Evolutionary conservation across 495 filamentous ascomycete species (phyloP).

Genomic region (Pseudevernia furfuracea): DNA sequence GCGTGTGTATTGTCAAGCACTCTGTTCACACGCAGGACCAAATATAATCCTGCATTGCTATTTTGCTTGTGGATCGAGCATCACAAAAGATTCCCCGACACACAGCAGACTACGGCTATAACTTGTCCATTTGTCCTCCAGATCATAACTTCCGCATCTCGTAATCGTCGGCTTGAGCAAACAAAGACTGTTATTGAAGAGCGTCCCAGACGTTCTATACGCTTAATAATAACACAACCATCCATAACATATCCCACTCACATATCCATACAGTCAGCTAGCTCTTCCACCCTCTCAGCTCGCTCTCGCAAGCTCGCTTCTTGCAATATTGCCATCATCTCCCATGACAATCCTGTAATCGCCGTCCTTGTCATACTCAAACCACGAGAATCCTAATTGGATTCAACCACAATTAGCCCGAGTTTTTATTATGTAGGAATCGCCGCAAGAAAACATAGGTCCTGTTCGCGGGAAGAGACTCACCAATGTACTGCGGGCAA

Average conservation of each 20-base stretch:
- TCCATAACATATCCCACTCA: background rate
- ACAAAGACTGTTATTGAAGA: no score
- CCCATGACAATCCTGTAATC: constrained; percentile 16
- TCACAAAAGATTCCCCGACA: no score
- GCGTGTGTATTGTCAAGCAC: no score
- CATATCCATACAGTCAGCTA: background rate
- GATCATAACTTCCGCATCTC: no score
- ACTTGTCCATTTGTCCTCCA: no score
- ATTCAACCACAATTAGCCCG: background rate
- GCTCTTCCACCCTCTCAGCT: background rate
- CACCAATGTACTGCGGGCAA: constrained; percentile 12
- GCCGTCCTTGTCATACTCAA: constrained; percentile 19
- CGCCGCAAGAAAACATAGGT: background rate
- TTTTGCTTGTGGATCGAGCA: background rate
- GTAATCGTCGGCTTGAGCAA: no score
- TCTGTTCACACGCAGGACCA: background rate
- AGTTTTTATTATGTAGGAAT: background rate
- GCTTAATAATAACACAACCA: background rate
- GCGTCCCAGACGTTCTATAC: no score
- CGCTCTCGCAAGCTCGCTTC: background rate
- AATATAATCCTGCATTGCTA: background rate
- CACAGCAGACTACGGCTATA: no score
- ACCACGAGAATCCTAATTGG: constrained; percentile 14
- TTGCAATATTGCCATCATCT: background rate
- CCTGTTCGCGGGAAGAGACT: background rate